Evolutionary conservation across 306 rosid genomes (phyloP), one percentile per base, ranked within the genome.

Genomic region (Urtica urens): DNA sequence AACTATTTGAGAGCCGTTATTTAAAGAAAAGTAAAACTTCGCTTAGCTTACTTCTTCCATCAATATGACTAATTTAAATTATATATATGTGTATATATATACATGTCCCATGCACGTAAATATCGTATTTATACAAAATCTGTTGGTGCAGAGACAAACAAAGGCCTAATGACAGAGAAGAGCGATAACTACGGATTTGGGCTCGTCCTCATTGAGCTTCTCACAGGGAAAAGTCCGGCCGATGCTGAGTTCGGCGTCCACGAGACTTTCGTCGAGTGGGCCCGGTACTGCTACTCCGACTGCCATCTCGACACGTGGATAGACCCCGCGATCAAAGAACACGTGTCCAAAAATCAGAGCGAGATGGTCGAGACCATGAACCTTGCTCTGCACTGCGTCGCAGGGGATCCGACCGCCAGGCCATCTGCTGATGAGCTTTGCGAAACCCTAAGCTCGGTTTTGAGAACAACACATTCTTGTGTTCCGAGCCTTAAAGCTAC

Each of bases 131-230:
- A 10, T 28, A 35, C 11, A 3, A 13, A 13, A 35, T 35, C 23
- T 9, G 2, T 48, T 4, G 2, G 14, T 19, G 4, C 22, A 90
- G 99, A 90, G 55, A 62, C 55, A 20, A 19, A 49, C 39, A 51
- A 70, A 58, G 83, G 65, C 42, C 72, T 52, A 2, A 48, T 61
- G 34, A 74, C 80, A 0, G 93, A 84, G 64, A 78, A 70, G 70
- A 71, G 79, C 53, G 93, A 82, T 28, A 55, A 85, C 10, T 85
- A 85, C 49, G 78, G 81, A 7, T 77, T 82, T 0, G 99, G 99
- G 17, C 56, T 82, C 3, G 34, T 77, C 53, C 43, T 90, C 57
- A 82, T 90, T 23, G 85, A 82, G 35, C 27, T 90, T 17, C 60
- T 90, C 44, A 85, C 94, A 40, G 99, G 99, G 11, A 90, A 81